These are phyloP conservation scores for Talaromyces sp. DNA, from an alignment of 2,329 filamentous ascomycete species.

Conservation along the genomic window DNA sequence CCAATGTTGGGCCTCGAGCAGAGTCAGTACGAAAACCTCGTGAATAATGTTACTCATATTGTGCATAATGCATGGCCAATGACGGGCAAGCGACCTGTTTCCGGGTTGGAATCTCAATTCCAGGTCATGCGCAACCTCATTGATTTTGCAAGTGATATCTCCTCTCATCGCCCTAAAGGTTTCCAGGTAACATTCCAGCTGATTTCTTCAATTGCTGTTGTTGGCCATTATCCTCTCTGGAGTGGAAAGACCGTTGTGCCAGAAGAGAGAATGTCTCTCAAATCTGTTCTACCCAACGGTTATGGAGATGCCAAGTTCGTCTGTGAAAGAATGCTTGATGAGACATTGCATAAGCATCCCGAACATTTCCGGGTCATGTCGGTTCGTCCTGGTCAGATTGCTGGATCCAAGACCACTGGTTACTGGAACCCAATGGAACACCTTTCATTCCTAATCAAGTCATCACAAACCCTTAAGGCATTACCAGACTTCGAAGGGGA, in stretches of 20 bases:
- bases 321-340: constrained; percentile 47
- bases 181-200: constrained; percentile 32
- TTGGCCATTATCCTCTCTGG: constrained; percentile 27
- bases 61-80: constrained; percentile 28
- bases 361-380: constrained; percentile 39
- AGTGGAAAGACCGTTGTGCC: constrained; percentile 29
- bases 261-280: constrained; percentile 38
- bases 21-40: constrained; percentile 34
- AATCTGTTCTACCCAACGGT: constrained; percentile 40
- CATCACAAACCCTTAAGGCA: constrained; percentile 40
- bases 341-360: constrained; percentile 42
- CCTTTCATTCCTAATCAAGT: constrained; percentile 47
- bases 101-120: constrained; percentile 23
- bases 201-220: constrained; percentile 39
- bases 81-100: constrained; percentile 15
- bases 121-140: constrained; percentile 47
- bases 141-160: constrained; percentile 36
- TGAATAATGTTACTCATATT: constrained; percentile 43
- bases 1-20: constrained; percentile 44
- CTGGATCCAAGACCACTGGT: constrained; percentile 45
- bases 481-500: constrained; percentile 39
- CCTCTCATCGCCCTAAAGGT: constrained; percentile 10
- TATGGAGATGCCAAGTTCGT: constrained; percentile 51
- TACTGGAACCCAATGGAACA: constrained; percentile 54
- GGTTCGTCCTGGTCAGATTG: constrained; percentile 49